Conservation (phyloP, 2,329 filamentous ascomycete species). For the Incumbomyces delicatus region DNA sequence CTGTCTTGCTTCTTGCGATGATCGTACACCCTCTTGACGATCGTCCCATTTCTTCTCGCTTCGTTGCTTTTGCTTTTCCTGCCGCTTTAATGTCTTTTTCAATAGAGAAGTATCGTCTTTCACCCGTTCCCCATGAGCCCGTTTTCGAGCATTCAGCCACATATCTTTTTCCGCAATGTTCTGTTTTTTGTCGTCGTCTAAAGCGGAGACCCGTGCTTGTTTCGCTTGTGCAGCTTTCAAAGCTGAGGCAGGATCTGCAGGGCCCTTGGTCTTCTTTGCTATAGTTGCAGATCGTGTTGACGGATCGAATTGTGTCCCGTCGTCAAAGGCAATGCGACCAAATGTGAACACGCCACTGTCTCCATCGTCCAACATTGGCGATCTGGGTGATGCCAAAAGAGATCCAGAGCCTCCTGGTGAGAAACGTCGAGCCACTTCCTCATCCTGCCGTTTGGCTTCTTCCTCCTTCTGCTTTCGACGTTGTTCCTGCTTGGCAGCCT, state of each 20-base stretch:
- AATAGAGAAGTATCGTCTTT: slow-evolving; percentile 76
- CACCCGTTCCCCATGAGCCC: slow-evolving; percentile 80
- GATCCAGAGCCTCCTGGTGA: slow-evolving; percentile 51
- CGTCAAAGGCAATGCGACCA: slow-evolving; percentile 79
- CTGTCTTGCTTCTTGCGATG: slow-evolving; percentile 68
- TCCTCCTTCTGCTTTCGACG: slow-evolving; percentile 68
- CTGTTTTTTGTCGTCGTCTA: slow-evolving; percentile 70
- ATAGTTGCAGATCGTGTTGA: slow-evolving; percentile 54
- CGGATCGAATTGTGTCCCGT: slow-evolving; percentile 70
- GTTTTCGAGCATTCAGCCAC: slow-evolving; percentile 85
- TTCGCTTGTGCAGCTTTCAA: slow-evolving; percentile 81
- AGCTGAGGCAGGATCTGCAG: slow-evolving; percentile 74
- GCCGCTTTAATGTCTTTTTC: slow-evolving; percentile 91
- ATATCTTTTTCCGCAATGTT: slow-evolving; percentile 88
- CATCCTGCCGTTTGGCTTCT: slow-evolving; percentile 55
- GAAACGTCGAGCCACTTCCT: slow-evolving; percentile 45
- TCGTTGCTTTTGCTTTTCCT: slow-evolving; percentile 82
- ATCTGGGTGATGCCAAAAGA: slow-evolving; percentile 45
- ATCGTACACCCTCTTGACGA: slow-evolving; percentile 60
- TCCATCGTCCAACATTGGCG: slow-evolving; percentile 30
- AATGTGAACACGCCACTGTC: slow-evolving; percentile 68
- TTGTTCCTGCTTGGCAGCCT: slow-evolving; percentile 79
- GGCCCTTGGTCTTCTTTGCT: slow-evolving; percentile 55
- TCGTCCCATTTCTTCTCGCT: slow-evolving; percentile 82
- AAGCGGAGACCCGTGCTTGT: slow-evolving; percentile 63